Evolutionary conservation across 495 filamentous ascomycete species (phyloP).

Genomic region (Aspergillus olivimuriae): DNA sequence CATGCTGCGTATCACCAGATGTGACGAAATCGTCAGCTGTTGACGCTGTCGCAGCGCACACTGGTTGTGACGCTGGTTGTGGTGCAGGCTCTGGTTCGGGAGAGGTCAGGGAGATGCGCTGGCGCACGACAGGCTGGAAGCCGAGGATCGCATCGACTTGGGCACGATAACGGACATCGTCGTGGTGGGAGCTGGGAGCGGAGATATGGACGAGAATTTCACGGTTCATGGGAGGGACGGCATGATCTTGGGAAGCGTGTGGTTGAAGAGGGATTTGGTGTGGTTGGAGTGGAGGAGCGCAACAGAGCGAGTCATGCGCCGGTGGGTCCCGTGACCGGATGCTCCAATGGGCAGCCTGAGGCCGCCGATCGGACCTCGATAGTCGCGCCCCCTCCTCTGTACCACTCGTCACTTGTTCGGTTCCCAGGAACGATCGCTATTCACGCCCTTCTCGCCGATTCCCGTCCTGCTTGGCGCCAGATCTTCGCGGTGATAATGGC

Average conservation of each 20-base stretch:
- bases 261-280: background rate
- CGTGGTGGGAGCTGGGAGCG: constrained; percentile 51
- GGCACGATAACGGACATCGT: constrained; percentile 59
- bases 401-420: too few species aligned
- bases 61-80: too few species aligned
- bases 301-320: constrained; percentile 4
- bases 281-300: background rate
- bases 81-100: too few species aligned
- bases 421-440: background rate
- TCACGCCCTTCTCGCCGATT: background rate
- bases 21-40: background rate
- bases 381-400: constrained; percentile 3
- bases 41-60: background rate
- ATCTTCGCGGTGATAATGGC: background rate
- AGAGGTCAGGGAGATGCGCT: too few species aligned
- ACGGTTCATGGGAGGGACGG: constrained; percentile 9
- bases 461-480: background rate
- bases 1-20: constrained; percentile 3
- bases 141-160: constrained; percentile 55
- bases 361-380: constrained; percentile 8
- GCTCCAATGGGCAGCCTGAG: constrained; percentile 5
- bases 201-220: constrained; percentile 68
- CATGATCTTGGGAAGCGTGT: background rate
- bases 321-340: constrained; percentile 2
- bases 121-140: constrained; percentile 42